Evolutionary conservation across 257 asterid species (phyloP).

Genomic region (Solanum medicagineum): DNA sequence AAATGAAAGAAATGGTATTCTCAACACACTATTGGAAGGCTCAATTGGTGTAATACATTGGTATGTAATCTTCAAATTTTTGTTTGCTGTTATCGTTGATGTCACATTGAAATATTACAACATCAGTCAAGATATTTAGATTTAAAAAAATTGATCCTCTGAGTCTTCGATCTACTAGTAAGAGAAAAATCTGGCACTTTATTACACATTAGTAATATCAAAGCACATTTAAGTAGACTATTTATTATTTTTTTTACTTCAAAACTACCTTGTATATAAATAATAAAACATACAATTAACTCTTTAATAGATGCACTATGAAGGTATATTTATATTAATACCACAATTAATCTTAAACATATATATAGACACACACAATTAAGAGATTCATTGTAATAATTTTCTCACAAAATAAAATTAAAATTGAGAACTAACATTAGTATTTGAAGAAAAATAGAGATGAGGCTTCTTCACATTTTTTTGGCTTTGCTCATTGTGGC

Average conservation of each 20-base stretch:
- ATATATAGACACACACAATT: background rate
- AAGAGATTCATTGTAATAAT: background rate
- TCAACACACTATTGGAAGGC: background rate
- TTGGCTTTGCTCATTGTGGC: background rate
- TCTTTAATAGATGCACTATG: background rate
- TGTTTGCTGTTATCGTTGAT: background rate
- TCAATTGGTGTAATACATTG: background rate
- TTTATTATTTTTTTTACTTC: background rate
- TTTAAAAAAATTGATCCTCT: no score
- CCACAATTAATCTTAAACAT: background rate
- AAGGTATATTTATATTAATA: background rate
- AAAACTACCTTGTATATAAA: background rate
- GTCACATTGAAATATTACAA: background rate
- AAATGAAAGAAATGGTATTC: background rate
- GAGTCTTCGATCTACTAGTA: no score
- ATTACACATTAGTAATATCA: background rate
- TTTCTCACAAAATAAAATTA: background rate
- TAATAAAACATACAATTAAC: background rate
- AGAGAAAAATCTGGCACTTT: background rate
- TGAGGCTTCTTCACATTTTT: background rate
- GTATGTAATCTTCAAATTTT: background rate
- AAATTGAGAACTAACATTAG: background rate
- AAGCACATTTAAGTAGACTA: background rate
- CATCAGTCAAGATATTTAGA: background rate
- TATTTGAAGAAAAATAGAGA: background rate